Conservation (phyloP, 2,329 filamentous ascomycete genomes). For the Lasiodiplodia sp. region DNA sequence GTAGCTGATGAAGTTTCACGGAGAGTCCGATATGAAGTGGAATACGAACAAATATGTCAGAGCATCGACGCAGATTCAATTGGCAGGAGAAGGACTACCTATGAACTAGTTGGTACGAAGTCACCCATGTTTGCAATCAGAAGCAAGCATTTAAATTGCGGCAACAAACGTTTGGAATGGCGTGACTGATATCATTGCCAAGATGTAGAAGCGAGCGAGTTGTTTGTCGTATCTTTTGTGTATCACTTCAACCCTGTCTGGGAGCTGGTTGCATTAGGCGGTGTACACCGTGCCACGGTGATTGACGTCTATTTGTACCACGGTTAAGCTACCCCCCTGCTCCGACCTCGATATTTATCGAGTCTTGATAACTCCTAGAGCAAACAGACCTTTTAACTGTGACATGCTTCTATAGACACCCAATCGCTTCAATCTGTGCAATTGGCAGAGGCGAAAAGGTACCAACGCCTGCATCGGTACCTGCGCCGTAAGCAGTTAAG, state of each 20-base stretch:
- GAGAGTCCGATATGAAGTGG: background rate
- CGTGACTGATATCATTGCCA: background rate
- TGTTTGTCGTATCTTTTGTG: background rate
- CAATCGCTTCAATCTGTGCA: too few relatives aligned
- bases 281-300: background rate
- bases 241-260: background rate
- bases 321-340: background rate
- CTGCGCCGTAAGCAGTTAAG: conserved; percentile 11
- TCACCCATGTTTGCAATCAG: background rate
- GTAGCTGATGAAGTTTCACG: background rate
- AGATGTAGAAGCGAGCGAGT: too few relatives aligned
- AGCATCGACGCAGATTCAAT: background rate
- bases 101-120: background rate
- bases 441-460: background rate
- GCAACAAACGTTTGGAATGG: background rate
- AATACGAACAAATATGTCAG: background rate
- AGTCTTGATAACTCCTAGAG: background rate
- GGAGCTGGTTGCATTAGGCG: conserved; percentile 2
- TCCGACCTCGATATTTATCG: background rate
- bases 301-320: background rate
- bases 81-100: background rate
- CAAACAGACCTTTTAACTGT: background rate
- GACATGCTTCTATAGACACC: background rate
- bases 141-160: background rate
- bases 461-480: background rate